Percentiles rank a stretch among this genome's conserved stretches.
Conservation (phyloP, 148 eudicot genomes). For the Vaccinium myrtillus region DNA sequence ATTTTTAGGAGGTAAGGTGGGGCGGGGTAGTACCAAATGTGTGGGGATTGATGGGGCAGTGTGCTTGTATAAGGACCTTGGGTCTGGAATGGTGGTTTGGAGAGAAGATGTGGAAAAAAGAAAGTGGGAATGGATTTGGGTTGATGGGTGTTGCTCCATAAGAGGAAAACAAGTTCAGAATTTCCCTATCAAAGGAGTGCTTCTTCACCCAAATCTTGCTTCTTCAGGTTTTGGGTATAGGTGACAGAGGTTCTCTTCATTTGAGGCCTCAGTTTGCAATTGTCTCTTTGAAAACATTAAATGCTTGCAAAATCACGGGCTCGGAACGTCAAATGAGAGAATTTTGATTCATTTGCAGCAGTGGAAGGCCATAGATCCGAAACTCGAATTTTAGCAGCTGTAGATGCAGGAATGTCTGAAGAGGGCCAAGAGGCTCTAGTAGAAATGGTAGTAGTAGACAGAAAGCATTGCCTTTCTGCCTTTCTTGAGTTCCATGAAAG, state of each 20-base stretch:
- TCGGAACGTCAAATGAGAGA: background rate
- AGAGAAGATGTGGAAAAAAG: slow-evolving; percentile 22
- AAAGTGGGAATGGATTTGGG: slow-evolving; percentile 43
- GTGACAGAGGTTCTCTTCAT: background rate
- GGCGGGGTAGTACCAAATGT: slow-evolving; percentile 47
- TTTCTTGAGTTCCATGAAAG: background rate
- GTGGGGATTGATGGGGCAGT: slow-evolving; percentile 42
- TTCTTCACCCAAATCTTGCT: slow-evolving; percentile 46
- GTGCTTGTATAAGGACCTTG: slow-evolving; percentile 42
- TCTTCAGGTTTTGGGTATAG: slow-evolving; percentile 1
- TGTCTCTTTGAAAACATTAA: no score
- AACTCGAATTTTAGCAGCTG: slow-evolving; percentile 7
- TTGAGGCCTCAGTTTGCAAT: background rate
- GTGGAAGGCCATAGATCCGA: slow-evolving; percentile 15
- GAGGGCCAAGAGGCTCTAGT: slow-evolving; percentile 9
- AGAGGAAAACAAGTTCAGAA: slow-evolving; percentile 27
- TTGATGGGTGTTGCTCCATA: slow-evolving; percentile 35
- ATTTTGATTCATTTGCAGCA: background rate
- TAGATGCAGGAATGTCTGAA: slow-evolving; percentile 5
- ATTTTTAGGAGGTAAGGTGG: slow-evolving; percentile 21
- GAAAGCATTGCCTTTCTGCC: background rate
- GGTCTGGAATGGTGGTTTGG: slow-evolving; percentile 44
- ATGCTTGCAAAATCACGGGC: background rate
- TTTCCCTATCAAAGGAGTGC: slow-evolving; percentile 34
- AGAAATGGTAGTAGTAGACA: slow-evolving; percentile 11